phyloP scores from a whole-genome alignment of 1,284 basidiomycete genomes.

The Ustilago loliicola region DNA sequence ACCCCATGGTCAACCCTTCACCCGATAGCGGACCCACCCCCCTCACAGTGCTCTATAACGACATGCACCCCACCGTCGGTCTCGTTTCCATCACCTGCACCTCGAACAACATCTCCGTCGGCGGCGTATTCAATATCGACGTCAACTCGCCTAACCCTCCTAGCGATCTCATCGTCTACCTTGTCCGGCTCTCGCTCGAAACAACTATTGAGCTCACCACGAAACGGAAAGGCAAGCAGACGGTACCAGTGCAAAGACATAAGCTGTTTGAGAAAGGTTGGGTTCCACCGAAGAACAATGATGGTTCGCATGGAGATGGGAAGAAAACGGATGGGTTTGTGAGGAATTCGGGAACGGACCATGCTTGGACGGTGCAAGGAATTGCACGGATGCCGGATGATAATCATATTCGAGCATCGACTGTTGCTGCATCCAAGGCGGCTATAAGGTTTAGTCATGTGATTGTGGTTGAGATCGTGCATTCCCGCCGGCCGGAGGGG shows the following conservation, averaged over 20 bases:
- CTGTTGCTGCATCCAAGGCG: conserved; percentile 61
- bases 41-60: conserved; percentile 69
- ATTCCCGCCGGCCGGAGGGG: conserved; percentile 48
- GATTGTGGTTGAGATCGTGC: conserved; percentile 69
- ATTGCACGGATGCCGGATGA: conserved; percentile 69
- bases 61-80: conserved; percentile 69
- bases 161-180: conserved; percentile 66
- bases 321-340: conserved; percentile 65
- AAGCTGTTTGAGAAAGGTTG: conserved; percentile 68
- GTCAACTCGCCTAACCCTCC: conserved; percentile 68
- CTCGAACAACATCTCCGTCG: conserved; percentile 69
- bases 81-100: conserved; percentile 69
- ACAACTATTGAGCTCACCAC: conserved; percentile 67
- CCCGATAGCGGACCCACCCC: conserved; percentile 67
- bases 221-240: conserved; percentile 61
- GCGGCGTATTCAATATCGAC: conserved; percentile 69
- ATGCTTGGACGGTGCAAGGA: conserved; percentile 69
- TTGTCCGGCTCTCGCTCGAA: conserved; percentile 67
- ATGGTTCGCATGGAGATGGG: conserved; percentile 63
- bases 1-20: conserved; percentile 69
- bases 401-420: conserved; percentile 65
- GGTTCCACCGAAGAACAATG: conserved; percentile 63
- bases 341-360: conserved; percentile 54
- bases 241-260: conserved; percentile 63
- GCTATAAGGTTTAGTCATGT: conserved; percentile 65